Base-by-base conservation (phyloP, 176 grass and related monocot species). In the Leersia perrieri region DNA sequence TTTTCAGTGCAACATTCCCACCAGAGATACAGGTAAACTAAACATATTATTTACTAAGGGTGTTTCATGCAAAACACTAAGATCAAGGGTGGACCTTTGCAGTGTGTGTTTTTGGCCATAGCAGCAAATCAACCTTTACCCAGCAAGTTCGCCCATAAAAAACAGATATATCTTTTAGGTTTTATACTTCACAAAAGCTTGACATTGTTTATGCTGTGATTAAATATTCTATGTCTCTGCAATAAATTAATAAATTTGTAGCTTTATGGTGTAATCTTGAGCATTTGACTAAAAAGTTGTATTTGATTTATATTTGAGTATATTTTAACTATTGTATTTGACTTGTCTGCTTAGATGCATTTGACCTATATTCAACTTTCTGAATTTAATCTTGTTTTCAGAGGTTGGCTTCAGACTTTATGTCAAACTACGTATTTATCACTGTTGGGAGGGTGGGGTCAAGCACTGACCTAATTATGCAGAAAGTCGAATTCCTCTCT, bases 1-100 rank as follows among this genome's bases (percentile, higher is more conserved):
- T 97, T 68, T 97, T 97, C 80, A 97, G 92, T 66, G 94, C 94
- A 76, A 97, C 94, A 8, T 97, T 97, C 74, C 94, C 94, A 28
- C 72, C 66, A 10, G 83, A 94, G 84, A 97, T 97, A 76, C 88
- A 94, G 83, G 92, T 94, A 87, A 32, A 34, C 0, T 6, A 62
- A 39, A 39, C 1, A 20, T 71, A 3, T 57, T 29, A 42, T 8
- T 33, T 35, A 20, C 42, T 67, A 20, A n/a, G 11, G 35, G 3
- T 65, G 35, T 60, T 15, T 41, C 18, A 68, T 9, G 23, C 26
- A 42, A 89, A 80, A n/a, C n/a, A n/a, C 6, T 16, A 81, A 33
- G 20, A 66, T 44, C 14, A 34, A n/a, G 2, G 8, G 13, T 78
- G 10, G 15, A 27, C 9, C 6, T 22, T 3, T 60, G 9, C 31